Evolutionary conservation across 2,329 filamentous ascomycete species (phyloP).

Genomic region (Biscogniauxia sp.): DNA sequence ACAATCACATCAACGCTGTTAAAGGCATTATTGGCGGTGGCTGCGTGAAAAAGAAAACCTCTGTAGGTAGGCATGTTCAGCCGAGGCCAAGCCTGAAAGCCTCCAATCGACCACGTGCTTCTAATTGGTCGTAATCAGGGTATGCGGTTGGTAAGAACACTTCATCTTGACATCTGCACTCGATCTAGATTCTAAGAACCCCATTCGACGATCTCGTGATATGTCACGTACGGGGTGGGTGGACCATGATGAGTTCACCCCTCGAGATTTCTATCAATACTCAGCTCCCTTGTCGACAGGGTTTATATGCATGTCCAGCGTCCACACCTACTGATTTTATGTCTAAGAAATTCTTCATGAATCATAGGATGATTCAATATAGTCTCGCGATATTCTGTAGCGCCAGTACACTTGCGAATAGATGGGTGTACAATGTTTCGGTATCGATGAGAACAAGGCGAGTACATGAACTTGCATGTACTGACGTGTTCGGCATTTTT

Average conservation of each 20-base stretch:
- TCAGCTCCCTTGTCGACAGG: not conserved
- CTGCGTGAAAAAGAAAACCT: too few relatives aligned
- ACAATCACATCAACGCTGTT: too few relatives aligned
- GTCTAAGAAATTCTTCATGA: too few relatives aligned
- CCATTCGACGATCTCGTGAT: not conserved
- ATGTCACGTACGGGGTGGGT: too few relatives aligned
- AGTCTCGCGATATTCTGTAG: too few relatives aligned
- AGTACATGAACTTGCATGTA: not conserved
- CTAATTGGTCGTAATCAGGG: not conserved
- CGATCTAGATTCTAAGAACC: not conserved
- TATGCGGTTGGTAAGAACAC: not conserved
- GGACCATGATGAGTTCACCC: not conserved
- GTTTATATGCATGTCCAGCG: not conserved
- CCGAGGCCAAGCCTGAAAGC: too few relatives aligned
- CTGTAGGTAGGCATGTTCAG: too few relatives aligned
- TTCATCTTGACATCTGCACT: not conserved
- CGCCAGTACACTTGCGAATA: not conserved
- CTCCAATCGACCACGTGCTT: not conserved
- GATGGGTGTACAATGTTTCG: not conserved
- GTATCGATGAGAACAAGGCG: not conserved
- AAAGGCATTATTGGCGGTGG: too few relatives aligned
- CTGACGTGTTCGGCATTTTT: not conserved
- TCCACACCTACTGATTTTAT: not conserved
- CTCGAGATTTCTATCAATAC: not conserved
- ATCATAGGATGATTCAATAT: too few relatives aligned